Percentiles rank a stretch among this genome's conserved stretches.
Evolutionary conservation across 2,329 filamentous ascomycete species (phyloP).

Genomic region (Xylariaceae sp.): DNA sequence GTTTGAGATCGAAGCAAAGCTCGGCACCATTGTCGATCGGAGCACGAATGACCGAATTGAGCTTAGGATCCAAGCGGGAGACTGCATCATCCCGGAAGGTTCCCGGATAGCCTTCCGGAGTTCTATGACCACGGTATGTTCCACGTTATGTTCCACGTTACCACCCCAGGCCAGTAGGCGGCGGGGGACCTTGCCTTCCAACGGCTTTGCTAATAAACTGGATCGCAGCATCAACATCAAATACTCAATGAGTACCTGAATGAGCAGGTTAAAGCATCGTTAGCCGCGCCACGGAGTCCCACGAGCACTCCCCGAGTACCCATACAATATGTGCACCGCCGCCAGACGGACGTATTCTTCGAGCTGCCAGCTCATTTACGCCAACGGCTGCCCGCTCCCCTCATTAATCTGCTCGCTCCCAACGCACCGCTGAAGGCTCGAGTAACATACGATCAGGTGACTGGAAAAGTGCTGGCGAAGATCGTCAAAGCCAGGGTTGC

Average conservation of each 20-base stretch:
- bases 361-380: constrained; percentile 60
- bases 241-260: constrained; percentile 83
- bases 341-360: constrained; percentile 79
- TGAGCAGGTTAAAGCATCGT: constrained; percentile 53
- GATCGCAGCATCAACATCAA: constrained; percentile 68
- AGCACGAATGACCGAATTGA: constrained; percentile 64
- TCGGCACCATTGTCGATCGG: constrained; percentile 74
- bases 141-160: not conserved
- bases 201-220: constrained; percentile 3
- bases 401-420: constrained; percentile 55
- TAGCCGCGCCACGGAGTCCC: constrained; percentile 47
- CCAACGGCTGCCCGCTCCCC: constrained; percentile 57
- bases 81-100: constrained; percentile 61
- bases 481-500: constrained; percentile 89
- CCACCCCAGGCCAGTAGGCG: not conserved
- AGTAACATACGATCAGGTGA: constrained; percentile 71
- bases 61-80: constrained; percentile 58
- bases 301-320: constrained; percentile 48
- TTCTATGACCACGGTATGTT: constrained; percentile 78
- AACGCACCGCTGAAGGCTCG: constrained; percentile 59
- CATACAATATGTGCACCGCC: constrained; percentile 75
- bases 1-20: constrained; percentile 91
- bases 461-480: constrained; percentile 63
- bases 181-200: not conserved
- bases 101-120: constrained; percentile 69